Base-by-base conservation (phyloP, 176 grass and related monocot genomes). In the Cenchrus americanus region DNA sequence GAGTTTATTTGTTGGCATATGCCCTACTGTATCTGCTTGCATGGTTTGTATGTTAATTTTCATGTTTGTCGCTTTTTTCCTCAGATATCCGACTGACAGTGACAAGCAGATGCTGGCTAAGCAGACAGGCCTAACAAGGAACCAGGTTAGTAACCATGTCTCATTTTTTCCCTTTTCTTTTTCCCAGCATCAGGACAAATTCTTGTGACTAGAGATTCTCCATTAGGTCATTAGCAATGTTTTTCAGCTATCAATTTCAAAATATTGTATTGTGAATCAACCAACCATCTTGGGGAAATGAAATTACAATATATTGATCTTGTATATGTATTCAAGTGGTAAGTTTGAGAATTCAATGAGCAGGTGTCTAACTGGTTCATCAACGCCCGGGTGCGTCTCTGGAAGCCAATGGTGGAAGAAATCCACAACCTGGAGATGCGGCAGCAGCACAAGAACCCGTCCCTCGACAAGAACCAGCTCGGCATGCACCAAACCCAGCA, bases 301-400 rank as follows among this genome's bases (percentile, higher is more conserved):
- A 2, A 44, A 80, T 53, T 73, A 48, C 12, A 8, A 55, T 18
- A 2, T 46, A n/a, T 4, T 8, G 9, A 47, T 44, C 14, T 73
- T 51, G 42, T 14, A 62, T 40, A 42, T 18, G 3, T 4, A 37
- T 37, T 37, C 34, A 3, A 37, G 34, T 37, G 34, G 3, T 27
- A 47, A 80, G 5, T 17, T 32, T 13, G 6, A 1, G 27, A 81
- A 67, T 72, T 77, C 4, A 11, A 26, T 23, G 71, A 21, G 3
- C 57, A 99, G 97, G 97, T 99, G 26, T 99, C 97, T 14, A 99
- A 99, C 73, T 99, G 97, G 97, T 99, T 99, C 58, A 99, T 99
- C 75, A 99, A 99, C 21, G 97, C 97, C 42, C 94, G 97, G 87
- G 97, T 99, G 65, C 83, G 97, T 18, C 91, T 99, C 10, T 99